A percentile compares a stretch with the other conserved stretches of the same genome.
phyloP scores from a whole-genome alignment of 116 monocot species.

The Cymodocea nodosa region DNA sequence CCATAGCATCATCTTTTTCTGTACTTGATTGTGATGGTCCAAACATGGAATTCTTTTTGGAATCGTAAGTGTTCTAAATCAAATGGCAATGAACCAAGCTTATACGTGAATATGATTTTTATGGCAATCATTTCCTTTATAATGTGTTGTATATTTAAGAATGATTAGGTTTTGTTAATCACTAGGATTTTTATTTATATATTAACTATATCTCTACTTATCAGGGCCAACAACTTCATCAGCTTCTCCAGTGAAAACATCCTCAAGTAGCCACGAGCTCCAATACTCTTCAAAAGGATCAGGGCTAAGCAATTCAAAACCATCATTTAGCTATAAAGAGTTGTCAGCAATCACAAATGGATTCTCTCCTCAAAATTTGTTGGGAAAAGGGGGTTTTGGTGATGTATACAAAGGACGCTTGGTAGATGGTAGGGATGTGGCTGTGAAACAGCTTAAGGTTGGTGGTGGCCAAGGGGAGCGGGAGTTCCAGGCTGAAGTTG shows the following conservation, averaged over 20 bases:
- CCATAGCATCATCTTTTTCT: neutral
- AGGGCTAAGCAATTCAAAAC: constrained; percentile 1
- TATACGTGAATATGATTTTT: too few relatives aligned
- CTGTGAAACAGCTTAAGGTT: constrained; percentile 25
- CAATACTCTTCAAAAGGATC: constrained; percentile 3
- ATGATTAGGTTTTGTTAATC: too few relatives aligned
- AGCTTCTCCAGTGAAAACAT: constrained; percentile 5
- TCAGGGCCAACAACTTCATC: neutral
- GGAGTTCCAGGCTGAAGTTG: constrained; percentile 24
- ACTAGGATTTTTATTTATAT: neutral
- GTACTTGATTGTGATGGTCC: neutral
- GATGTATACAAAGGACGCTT: constrained; percentile 17
- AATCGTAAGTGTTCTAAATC: too few relatives aligned
- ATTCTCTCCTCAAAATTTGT: constrained; percentile 14
- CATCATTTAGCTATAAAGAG: constrained; percentile 11
- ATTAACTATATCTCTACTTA: neutral
- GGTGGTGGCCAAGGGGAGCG: constrained; percentile 24
- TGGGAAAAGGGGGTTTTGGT: constrained; percentile 24
- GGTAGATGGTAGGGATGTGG: constrained; percentile 20
- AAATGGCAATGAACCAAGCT: too few relatives aligned
- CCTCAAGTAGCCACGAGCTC: constrained; percentile 5
- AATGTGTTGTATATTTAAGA: neutral
- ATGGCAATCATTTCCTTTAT: neutral
- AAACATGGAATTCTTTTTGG: too few relatives aligned
- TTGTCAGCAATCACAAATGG: constrained; percentile 11